Evolutionary conservation across 2,329 filamentous ascomycete genomes (phyloP), one percentile per base, ranked within the genome.

Genomic region (Berkeleyomyces rouxiae): DNA sequence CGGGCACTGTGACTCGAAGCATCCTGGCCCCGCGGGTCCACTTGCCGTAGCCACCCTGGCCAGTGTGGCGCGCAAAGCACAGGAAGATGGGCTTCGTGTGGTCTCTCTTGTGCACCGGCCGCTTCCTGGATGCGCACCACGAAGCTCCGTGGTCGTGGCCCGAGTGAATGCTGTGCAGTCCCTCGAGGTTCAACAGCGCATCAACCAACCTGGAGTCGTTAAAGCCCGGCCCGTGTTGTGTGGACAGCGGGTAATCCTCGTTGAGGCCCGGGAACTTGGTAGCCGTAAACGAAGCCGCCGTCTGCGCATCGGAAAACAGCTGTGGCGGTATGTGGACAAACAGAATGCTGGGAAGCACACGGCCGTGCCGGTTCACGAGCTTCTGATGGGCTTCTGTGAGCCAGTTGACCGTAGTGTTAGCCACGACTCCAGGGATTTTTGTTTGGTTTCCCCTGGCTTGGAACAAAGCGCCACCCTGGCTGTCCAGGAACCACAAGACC

Each of bases 401-500:
- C 63, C 63, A 64, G 55, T 42, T 46, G n/a, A 64, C 63, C 1
- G 63, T 60, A 13, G 16, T 42, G 55, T 55, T 62, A 10, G 46
- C 58, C 11, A 64, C 63, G 7, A 62, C 47, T 31, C 63, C 60
- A 1, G 60, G 55, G 33, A 64, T 64, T 36, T 61, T 51, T 6
- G 49, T 58, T 23, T 58, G 49, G 10, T 23, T 36, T 7, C 40
- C 31, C 2, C 23, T 43, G 23, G 42, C 23, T 7, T 64, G 63
- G 7, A 64, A 61, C 16, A 53, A 37, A 44, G 36, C 36, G 4
- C 83, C 83, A 43, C 84, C 84, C 13, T 80, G 76, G 62, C 77
- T 81, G 68, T 89, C 86, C 67, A 90, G 88, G 72, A 88, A 88
- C 83, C 85, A 90, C 1, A 90, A 73, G 0, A 89, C 68, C 40